Base-by-base conservation (phyloP, 2,329 filamentous ascomycete genomes). In the Beauveria rudraprayagi region DNA sequence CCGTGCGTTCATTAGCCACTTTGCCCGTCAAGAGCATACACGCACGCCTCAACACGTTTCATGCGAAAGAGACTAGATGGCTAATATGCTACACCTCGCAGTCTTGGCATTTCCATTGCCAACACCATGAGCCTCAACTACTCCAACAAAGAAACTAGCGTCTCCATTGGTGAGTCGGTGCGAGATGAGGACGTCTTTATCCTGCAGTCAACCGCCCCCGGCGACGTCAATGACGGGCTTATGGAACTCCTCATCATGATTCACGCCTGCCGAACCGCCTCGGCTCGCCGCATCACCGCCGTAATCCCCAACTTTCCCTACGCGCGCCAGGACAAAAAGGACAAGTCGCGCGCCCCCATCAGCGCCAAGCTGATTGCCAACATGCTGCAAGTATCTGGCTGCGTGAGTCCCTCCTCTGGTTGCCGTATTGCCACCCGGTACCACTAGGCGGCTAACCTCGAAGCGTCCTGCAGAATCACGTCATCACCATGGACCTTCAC, bases 241-340 rank as follows among this genome's bases (percentile, higher is more conserved):
- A 97, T 99, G 93, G 93, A 99, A 77, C 84, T 97, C 43, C 84
- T 97, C 67, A 97, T 97, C 77, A 96, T 97, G 87, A 95, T 97
- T 76, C 95, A 96, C 72, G 93, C 93, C 65, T 97, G 93, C 81
- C 78, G 79, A 48, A 82, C 79, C 37, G 80, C 80, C 41, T 80
- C 77, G 50, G 93, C 93, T 14, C 87, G 92, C 66, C 90, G 93
- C 66, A 96, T 97, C 77, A 97, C 93, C 24, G 93, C 92, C 65
- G 91, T 97, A 65, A 90, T 97, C 56, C 93, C 93, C 67, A 97
- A 96, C 77, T 97, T 96, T 77, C 92, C 92, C 30, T 97, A 97
- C 71, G 92, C 93, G 16, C 87, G 93, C 55, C 93, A 97, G 77
- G 94, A 97, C 76, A 97, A 97, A 81, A 97, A 97, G 78, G 92